These are phyloP conservation scores for Tremellales sp. DNA, from an alignment of 1,284 basidiomycete genomes.

Conservation along the genomic window DNA sequence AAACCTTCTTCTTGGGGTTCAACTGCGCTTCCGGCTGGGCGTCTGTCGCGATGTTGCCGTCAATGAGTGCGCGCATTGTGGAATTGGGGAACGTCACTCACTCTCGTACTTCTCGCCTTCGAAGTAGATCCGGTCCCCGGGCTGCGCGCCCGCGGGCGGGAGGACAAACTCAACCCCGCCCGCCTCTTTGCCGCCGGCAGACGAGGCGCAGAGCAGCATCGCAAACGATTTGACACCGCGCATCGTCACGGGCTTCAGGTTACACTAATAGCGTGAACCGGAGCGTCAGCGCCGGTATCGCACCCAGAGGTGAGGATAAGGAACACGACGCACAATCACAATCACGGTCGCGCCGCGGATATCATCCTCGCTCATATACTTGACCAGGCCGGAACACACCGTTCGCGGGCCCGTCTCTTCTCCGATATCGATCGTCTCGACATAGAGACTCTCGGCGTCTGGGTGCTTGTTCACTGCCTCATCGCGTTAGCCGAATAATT, in stretches of 20 bases:
- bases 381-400: conserved; percentile 89
- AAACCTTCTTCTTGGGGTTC: conserved; percentile 97
- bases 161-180: conserved; percentile 88
- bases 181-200: conserved; percentile 79
- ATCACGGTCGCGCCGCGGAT: conserved; percentile 83
- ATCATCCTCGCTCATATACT: conserved; percentile 89
- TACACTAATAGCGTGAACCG: conserved; percentile 52
- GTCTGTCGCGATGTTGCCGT: conserved; percentile 49
- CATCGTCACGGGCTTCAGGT: conserved; percentile 93
- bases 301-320: not conserved
- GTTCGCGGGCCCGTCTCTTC: conserved; percentile 89
- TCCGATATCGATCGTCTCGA: conserved; percentile 90
- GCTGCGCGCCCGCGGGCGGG: conserved; percentile 77
- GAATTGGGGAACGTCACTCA: conserved; percentile 44
- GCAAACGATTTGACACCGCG: conserved; percentile 92
- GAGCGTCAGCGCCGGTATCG: not conserved
- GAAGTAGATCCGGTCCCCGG: conserved; percentile 89
- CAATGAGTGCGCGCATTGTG: not conserved
- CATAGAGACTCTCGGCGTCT: conserved; percentile 86
- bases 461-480: conserved; percentile 80
- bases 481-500: conserved; percentile 3
- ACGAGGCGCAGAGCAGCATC: conserved; percentile 89
- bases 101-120: conserved; percentile 80
- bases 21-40: conserved; percentile 71
- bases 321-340: conserved; percentile 62